Evolutionary conservation across 2,329 filamentous ascomycete genomes (phyloP).

Genomic region (Penicillium sp.): DNA sequence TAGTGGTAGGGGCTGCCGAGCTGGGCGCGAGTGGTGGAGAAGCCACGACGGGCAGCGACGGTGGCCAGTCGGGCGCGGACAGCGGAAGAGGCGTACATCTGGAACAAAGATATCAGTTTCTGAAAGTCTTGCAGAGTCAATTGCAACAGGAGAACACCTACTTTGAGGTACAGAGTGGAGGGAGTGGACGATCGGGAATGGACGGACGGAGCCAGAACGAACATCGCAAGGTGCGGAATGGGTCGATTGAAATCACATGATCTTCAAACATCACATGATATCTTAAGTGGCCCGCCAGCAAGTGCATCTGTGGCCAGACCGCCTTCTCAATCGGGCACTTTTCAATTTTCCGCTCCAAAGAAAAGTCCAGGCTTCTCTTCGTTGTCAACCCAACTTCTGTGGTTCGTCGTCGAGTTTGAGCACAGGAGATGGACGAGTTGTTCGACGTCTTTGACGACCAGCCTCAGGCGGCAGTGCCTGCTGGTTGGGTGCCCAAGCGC

Average conservation of each 20-base stretch:
- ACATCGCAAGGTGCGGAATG: conserved; percentile 28
- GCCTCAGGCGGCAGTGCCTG: conserved; percentile 48
- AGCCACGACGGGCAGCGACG: conserved; percentile 83
- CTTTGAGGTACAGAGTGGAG: conserved; percentile 35
- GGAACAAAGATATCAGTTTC: conserved; percentile 17
- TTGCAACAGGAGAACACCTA: conserved; percentile 24
- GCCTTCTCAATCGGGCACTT: conserved; percentile 29
- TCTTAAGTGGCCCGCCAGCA: neutral
- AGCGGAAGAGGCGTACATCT: conserved; percentile 77
- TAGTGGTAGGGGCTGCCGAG: conserved; percentile 96
- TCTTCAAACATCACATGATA: neutral
- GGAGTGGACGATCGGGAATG: conserved; percentile 25
- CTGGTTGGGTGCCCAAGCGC: conserved; percentile 37
- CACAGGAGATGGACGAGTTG: conserved; percentile 68
- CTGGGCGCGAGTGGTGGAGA: conserved; percentile 86
- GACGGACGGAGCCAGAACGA: conserved; percentile 24
- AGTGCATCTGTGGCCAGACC: conserved; percentile 13
- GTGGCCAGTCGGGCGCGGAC: conserved; percentile 66
- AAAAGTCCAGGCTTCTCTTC: conserved; percentile 22
- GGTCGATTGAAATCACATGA: conserved; percentile 22
- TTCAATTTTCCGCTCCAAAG: conserved; percentile 35
- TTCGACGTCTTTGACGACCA: conserved; percentile 80
- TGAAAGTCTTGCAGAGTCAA: conserved; percentile 41
- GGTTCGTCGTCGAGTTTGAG: conserved; percentile 13
- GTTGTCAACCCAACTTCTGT: conserved; percentile 19